A percentile compares a stretch with the other conserved stretches of the same genome.
phyloP scores from a whole-genome alignment of 225 moss, liverwort and hornwort genomes.

The Rhytidiadelphus loreus region DNA sequence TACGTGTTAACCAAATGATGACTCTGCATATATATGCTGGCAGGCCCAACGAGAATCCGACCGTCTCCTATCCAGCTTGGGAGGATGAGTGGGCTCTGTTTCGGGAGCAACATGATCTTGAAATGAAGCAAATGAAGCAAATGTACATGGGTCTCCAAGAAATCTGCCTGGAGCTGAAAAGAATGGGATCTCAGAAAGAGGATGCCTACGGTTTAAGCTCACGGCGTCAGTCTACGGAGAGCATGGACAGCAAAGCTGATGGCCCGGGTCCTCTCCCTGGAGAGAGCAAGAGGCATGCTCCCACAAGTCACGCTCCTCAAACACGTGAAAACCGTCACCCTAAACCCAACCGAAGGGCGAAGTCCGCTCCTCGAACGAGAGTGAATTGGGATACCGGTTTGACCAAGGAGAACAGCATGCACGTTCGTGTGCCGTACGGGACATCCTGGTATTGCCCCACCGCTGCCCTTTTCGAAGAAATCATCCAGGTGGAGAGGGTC shows the following conservation, averaged over 20 bases:
- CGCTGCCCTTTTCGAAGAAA: conserved; percentile 45
- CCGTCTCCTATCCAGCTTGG: conserved; percentile 37
- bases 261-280: background rate
- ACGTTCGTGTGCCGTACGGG: conserved; percentile 24
- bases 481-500: conserved; percentile 42
- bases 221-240: conserved; percentile 28
- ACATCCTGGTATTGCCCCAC: conserved; percentile 41
- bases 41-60: conserved; percentile 11
- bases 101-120: conserved; percentile 38
- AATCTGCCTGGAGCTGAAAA: conserved; percentile 46
- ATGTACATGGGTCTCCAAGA: conserved; percentile 44
- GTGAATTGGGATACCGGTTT: conserved; percentile 42
- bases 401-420: conserved; percentile 33
- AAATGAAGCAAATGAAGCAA: conserved; percentile 51
- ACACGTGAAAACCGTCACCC: conserved; percentile 10
- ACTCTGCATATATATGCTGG: background rate
- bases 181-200: conserved; percentile 26
- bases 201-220: conserved; percentile 27
- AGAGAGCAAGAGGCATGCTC: conserved; percentile 8
- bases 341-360: conserved; percentile 21
- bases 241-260: conserved; percentile 14
- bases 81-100: conserved; percentile 44
- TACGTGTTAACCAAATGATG: background rate
- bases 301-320: background rate
- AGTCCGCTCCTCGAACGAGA: conserved; percentile 36